phyloP scores from a whole-genome alignment of 441 rosid genomes.

The Euphorbia schlechtendalii region DNA sequence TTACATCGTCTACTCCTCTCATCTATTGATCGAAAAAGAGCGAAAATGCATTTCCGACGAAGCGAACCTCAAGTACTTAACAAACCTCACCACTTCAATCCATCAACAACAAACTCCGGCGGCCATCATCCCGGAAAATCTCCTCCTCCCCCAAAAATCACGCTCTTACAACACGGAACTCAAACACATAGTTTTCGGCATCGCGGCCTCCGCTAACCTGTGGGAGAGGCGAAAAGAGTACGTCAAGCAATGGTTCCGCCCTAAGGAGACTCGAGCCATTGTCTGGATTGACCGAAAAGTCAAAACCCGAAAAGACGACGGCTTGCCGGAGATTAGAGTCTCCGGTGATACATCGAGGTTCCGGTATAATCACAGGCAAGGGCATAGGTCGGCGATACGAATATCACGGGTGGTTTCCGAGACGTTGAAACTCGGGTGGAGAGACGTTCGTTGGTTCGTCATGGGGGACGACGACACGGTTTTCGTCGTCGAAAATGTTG shows the following conservation, averaged over 20 bases:
- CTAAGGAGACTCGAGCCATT: conserved; percentile 53
- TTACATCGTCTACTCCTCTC: conserved; percentile 48
- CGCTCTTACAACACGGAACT: conserved; percentile 37
- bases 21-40: conserved; percentile 29
- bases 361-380: conserved; percentile 61
- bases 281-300: conserved; percentile 71
- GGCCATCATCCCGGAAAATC: conserved; percentile 3
- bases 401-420: conserved; percentile 86
- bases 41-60: conserved; percentile 25
- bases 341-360: conserved; percentile 57
- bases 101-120: conserved; percentile 16
- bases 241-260: conserved; percentile 78
- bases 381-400: conserved; percentile 89
- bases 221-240: conserved; percentile 80
- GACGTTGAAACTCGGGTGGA: conserved; percentile 51
- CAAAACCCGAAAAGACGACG: conserved; percentile 30
- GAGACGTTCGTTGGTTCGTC: conserved; percentile 84
- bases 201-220: conserved; percentile 53
- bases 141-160: conserved; percentile 17
- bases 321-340: conserved; percentile 54
- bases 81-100: conserved; percentile 28
- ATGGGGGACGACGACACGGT: conserved; percentile 98
- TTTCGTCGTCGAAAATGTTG: conserved; percentile 66
- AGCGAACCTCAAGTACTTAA: conserved; percentile 19
- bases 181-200: conserved; percentile 71